A percentile compares a stretch with the other conserved stretches of the same genome.
phyloP scores from a whole-genome alignment of 2,329 filamentous ascomycete species.

The Claviceps sp. region DNA sequence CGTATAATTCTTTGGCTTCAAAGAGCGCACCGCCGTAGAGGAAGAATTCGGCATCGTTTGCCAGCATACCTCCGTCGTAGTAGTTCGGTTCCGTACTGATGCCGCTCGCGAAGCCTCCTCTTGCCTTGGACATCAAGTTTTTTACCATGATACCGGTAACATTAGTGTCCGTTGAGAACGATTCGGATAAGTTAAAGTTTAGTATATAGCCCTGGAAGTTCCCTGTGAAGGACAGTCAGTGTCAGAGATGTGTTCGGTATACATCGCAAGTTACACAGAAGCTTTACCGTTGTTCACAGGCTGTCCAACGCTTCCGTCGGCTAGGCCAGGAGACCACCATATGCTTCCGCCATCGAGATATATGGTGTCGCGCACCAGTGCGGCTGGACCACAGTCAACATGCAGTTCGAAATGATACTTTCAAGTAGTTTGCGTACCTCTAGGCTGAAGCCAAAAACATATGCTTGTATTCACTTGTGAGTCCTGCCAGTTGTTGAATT shows the following conservation, averaged over 20 bases:
- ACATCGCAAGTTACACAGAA: neutral
- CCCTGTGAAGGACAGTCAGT: constrained; percentile 21
- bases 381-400: constrained; percentile 25
- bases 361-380: constrained; percentile 45
- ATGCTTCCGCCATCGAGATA: constrained; percentile 52
- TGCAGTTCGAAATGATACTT: neutral
- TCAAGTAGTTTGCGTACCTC: constrained; percentile 18
- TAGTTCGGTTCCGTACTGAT: constrained; percentile 44
- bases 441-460: constrained; percentile 40
- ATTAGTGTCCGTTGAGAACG: constrained; percentile 41
- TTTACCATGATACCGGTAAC: constrained; percentile 35
- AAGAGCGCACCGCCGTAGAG: constrained; percentile 47
- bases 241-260: neutral
- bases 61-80: constrained; percentile 49
- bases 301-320: constrained; percentile 25
- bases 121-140: constrained; percentile 31
- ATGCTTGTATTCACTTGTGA: constrained; percentile 44
- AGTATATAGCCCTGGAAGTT: constrained; percentile 41
- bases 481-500: constrained; percentile 33
- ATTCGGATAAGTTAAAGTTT: constrained; percentile 41
- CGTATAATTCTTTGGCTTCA: constrained; percentile 19
- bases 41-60: constrained; percentile 49
- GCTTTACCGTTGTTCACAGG: constrained; percentile 26
- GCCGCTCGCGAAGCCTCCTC: constrained; percentile 31
- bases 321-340: constrained; percentile 36